Evolutionary conservation across 2,329 filamentous ascomycete species (phyloP).

Genomic region (Talaromyces funiculosus): DNA sequence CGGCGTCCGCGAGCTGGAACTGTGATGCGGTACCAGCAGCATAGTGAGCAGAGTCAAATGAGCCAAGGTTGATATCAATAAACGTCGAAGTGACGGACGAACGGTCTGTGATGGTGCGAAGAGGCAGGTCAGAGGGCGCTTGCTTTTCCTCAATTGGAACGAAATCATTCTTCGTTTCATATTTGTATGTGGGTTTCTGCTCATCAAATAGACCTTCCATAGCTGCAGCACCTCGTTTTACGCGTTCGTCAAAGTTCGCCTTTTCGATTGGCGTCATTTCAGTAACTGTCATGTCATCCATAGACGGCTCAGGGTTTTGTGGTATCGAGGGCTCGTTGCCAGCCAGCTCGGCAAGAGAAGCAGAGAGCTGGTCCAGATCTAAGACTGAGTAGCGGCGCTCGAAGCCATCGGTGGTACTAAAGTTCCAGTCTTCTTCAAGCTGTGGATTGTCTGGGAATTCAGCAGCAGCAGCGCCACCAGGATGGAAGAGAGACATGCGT

Average conservation of each 20-base stretch:
- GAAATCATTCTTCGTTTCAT: constrained; percentile 49
- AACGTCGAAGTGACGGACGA: constrained; percentile 46
- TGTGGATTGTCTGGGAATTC: constrained; percentile 41
- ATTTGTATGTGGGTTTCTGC: constrained; percentile 52
- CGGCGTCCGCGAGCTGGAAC: constrained; percentile 47
- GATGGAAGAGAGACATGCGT: constrained; percentile 54
- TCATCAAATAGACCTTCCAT: constrained; percentile 56
- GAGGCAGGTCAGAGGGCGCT: constrained; percentile 51
- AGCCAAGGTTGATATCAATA: constrained; percentile 54
- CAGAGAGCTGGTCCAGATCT: constrained; percentile 41
- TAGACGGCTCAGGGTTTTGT: constrained; percentile 20
- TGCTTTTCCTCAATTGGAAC: constrained; percentile 39
- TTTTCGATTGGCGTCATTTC: constrained; percentile 42
- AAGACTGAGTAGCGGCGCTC: constrained; percentile 48
- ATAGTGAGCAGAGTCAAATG: constrained; percentile 46
- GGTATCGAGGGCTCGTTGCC: constrained; percentile 33
- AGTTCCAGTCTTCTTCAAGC: constrained; percentile 56
- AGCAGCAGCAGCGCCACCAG: constrained; percentile 53
- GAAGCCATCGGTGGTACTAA: constrained; percentile 59
- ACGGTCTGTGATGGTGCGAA: constrained; percentile 41
- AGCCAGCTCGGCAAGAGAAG: constrained; percentile 39
- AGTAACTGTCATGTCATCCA: constrained; percentile 26
- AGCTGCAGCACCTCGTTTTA: constrained; percentile 51
- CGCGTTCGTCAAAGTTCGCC: constrained; percentile 52
- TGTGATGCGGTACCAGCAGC: constrained; percentile 48